phyloP scores from a whole-genome alignment of 306 rosid genomes.

The Pachyrhizus erosus region DNA sequence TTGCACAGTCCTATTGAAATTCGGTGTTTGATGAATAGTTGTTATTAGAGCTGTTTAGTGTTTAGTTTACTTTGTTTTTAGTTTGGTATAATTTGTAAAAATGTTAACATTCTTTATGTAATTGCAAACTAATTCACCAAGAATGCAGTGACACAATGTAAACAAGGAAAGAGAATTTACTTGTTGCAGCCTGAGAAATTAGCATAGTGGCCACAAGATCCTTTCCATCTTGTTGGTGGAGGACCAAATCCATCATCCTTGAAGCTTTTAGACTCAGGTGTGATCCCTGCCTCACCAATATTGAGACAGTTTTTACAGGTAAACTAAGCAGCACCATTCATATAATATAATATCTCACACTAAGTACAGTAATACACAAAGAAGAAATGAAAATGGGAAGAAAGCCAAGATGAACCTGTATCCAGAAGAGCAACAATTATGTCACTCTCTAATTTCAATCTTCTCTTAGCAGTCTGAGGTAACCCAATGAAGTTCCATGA shows the following conservation, averaged over 20 bases:
- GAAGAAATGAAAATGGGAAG: not conserved
- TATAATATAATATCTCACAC: not conserved
- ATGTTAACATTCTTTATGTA: not conserved
- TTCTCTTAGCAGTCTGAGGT: slow-evolving; percentile 64
- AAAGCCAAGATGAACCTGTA: slow-evolving; percentile 60
- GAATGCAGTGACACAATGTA: not conserved
- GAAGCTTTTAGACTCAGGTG: slow-evolving; percentile 85
- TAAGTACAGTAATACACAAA: not conserved
- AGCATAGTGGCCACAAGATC: slow-evolving; percentile 70
- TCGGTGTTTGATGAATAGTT: not conserved
- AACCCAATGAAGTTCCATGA: slow-evolving; percentile 93
- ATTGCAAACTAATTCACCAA: not conserved
- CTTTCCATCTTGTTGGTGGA: slow-evolving; percentile 90
- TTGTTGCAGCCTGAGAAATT: slow-evolving; percentile 96
- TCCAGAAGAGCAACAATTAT: slow-evolving; percentile 75
- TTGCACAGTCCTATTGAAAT: not conserved
- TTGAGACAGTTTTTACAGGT: not conserved
- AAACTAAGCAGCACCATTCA: not conserved
- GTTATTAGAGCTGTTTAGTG: not conserved
- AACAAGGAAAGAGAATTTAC: slow-evolving; percentile 51
- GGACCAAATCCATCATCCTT: slow-evolving; percentile 76
- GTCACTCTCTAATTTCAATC: slow-evolving; percentile 57
- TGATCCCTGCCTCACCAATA: slow-evolving; percentile 60
- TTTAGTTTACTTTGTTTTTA: not conserved
- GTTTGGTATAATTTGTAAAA: not conserved